Conservation (phyloP, 805 yeast species). For the Ogataea allantospora region DNA sequence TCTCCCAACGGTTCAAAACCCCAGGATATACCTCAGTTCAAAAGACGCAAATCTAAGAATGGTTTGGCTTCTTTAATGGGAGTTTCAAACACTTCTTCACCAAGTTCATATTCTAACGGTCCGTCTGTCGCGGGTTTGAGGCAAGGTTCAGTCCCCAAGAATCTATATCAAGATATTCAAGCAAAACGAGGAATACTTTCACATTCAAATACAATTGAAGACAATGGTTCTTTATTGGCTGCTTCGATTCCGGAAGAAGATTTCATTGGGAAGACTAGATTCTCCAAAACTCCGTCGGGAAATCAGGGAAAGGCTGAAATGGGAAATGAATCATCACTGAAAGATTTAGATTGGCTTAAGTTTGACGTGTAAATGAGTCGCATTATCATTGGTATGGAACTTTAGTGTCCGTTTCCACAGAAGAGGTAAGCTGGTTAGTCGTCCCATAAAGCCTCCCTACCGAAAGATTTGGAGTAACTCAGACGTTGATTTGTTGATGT, state of each 20-base stretch:
- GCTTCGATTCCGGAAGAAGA: conserved; percentile 1
- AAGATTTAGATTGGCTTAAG: conserved; percentile 36
- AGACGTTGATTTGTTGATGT: too few relatives aligned
- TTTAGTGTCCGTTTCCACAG: too few relatives aligned
- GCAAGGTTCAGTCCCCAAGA: conserved; percentile 28
- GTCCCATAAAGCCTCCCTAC: too few relatives aligned
- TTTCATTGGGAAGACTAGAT: background rate
- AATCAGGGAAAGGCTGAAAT: background rate
- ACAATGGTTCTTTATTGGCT: background rate
- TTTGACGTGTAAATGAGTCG: conserved; percentile 28
- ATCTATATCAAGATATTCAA: conserved; percentile 28
- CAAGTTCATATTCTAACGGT: conserved; percentile 11
- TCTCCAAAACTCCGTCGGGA: background rate
- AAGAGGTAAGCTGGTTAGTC: too few relatives aligned
- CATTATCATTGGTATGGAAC: background rate
- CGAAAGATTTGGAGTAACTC: background rate
- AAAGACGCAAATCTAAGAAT: conserved; percentile 32
- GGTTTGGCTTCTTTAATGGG: conserved; percentile 7
- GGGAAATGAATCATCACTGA: conserved; percentile 5
- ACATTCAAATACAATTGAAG: background rate
- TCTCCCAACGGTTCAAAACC: conserved; percentile 22
- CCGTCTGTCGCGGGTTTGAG: conserved; percentile 24
- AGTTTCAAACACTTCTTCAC: conserved; percentile 30
- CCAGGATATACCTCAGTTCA: conserved; percentile 32
- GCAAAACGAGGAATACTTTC: conserved; percentile 24